A percentile compares a stretch with the other conserved stretches of the same genome.
Evolutionary conservation across 257 asterid genomes (phyloP).

Genomic region (Nicotiana obtusifolia): DNA sequence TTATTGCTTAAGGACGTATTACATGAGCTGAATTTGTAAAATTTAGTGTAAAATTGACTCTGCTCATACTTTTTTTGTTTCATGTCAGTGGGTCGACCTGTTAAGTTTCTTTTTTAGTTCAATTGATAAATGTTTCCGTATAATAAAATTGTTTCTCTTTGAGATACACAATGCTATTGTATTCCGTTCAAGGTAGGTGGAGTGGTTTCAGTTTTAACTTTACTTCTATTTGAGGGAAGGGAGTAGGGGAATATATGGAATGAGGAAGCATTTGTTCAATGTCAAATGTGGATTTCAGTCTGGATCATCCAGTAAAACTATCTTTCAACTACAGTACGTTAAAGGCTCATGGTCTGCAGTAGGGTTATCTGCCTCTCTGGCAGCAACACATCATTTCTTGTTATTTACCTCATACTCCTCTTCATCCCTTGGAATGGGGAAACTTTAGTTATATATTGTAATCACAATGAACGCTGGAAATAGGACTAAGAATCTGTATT

Average conservation of each 20-base stretch:
- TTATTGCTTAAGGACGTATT: background rate
- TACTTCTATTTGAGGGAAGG: background rate
- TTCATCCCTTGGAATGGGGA: background rate
- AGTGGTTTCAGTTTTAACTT: background rate
- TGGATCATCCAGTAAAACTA: background rate
- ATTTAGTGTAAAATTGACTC: background rate
- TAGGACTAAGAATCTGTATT: background rate
- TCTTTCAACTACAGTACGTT: background rate
- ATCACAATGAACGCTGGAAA: background rate
- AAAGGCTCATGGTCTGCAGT: background rate
- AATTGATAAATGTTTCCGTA: background rate
- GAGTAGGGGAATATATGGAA: background rate
- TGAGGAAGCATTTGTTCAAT: background rate
- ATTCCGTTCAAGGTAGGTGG: background rate
- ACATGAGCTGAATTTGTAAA: background rate
- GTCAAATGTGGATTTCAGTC: slow-evolving; percentile 1
- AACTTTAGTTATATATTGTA: background rate
- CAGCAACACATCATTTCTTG: background rate
- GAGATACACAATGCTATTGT: background rate
- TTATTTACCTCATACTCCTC: background rate
- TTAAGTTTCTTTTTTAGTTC: background rate
- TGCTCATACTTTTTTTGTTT: background rate
- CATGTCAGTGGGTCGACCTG: background rate
- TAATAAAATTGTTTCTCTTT: background rate
- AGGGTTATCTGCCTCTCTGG: background rate